These are phyloP conservation scores for Populus hybrid DNA, from an alignment of 441 rosid genomes.

Conservation along the genomic window DNA sequence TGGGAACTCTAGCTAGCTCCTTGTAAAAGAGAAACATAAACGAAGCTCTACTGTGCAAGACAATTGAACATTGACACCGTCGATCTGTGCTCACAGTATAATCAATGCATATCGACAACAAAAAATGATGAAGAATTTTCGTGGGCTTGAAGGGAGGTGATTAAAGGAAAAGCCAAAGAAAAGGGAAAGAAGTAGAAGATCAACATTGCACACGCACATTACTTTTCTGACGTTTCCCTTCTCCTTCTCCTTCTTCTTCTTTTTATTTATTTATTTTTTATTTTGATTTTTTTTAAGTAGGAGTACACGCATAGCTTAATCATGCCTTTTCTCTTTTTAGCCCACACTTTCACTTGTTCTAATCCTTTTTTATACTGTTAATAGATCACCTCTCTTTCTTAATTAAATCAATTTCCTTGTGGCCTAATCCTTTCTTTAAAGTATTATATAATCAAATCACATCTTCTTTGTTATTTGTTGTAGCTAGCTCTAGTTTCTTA, in stretches of 20 bases:
- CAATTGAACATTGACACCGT: background rate
- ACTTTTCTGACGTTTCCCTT: slow-evolving; percentile 12
- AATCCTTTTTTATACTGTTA: slow-evolving; percentile 17
- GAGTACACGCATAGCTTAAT: slow-evolving; percentile 16
- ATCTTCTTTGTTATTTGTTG: slow-evolving; percentile 9
- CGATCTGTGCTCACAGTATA: background rate
- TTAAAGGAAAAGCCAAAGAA: background rate
- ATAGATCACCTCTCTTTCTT: background rate
- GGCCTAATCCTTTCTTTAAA: background rate
- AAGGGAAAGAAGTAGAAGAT: slow-evolving; percentile 17
- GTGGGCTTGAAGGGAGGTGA: slow-evolving; percentile 36
- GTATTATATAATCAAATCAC: slow-evolving; percentile 5
- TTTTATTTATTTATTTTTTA: background rate
- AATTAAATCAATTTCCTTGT: background rate
- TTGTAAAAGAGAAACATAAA: too few relatives aligned
- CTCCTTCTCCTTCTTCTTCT: background rate
- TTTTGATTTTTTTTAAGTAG: background rate
- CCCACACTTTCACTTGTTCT: slow-evolving; percentile 25
- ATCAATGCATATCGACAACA: background rate
- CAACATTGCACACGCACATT: slow-evolving; percentile 29
- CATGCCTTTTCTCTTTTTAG: slow-evolving; percentile 18
- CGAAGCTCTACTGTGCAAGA: too few relatives aligned
- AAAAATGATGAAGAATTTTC: slow-evolving; percentile 26
- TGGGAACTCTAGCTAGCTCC: too few relatives aligned
- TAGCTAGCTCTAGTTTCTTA: slow-evolving; percentile 3